These are phyloP conservation scores for Fraxinus xanthoxyloides DNA, from an alignment of 305 asterid species.

Conservation along the genomic window DNA sequence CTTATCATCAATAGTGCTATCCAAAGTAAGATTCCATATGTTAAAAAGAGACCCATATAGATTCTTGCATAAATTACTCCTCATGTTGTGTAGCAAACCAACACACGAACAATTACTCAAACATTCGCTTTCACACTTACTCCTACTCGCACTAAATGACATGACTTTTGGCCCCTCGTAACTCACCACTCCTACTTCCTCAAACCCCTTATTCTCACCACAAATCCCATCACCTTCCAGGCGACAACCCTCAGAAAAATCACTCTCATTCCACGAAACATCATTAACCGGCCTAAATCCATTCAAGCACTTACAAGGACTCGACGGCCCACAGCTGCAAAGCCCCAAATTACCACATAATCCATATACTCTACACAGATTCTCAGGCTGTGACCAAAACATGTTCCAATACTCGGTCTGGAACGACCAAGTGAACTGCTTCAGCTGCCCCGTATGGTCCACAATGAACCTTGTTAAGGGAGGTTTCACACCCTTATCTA, in stretches of 20 bases:
- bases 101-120: slow-evolving; percentile 66
- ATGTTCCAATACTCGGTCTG: slow-evolving; percentile 61
- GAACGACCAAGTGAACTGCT: slow-evolving; percentile 66
- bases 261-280: slow-evolving; percentile 61
- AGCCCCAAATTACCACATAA: slow-evolving; percentile 70
- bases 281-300: slow-evolving; percentile 47
- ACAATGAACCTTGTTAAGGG: slow-evolving; percentile 64
- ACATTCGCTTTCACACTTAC: slow-evolving; percentile 53
- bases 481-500: slow-evolving; percentile 47
- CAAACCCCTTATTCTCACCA: slow-evolving; percentile 49
- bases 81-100: slow-evolving; percentile 49
- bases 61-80: slow-evolving; percentile 50
- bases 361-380: slow-evolving; percentile 46
- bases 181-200: slow-evolving; percentile 50
- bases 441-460: slow-evolving; percentile 59
- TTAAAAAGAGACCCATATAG: slow-evolving; percentile 58
- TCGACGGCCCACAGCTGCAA: slow-evolving; percentile 40
- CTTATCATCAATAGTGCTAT: slow-evolving; percentile 40
- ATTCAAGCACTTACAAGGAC: slow-evolving; percentile 56
- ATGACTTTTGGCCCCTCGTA: slow-evolving; percentile 38
- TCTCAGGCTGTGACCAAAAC: slow-evolving; percentile 79
- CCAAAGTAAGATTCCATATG: slow-evolving; percentile 45
- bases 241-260: slow-evolving; percentile 61
- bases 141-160: slow-evolving; percentile 46
- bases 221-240: slow-evolving; percentile 39